A percentile compares a stretch with the other conserved stretches of the same genome.
Evolutionary conservation across 176 grass and related monocot species (phyloP).

Genomic region (Ensete ventricosum): DNA sequence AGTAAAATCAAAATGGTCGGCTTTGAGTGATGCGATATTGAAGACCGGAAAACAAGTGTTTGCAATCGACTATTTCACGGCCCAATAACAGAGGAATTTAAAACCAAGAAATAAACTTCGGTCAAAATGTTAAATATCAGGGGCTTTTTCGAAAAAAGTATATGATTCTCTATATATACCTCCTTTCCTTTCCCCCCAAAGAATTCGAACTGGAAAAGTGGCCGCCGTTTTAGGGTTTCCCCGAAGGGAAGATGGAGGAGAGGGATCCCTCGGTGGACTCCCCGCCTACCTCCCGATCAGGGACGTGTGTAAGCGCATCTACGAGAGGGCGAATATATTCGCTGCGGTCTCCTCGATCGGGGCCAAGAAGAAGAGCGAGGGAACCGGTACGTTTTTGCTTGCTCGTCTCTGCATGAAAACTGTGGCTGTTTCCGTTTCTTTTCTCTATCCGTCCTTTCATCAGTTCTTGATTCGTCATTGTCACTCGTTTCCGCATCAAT

Average conservation of each 20-base stretch:
- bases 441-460: not conserved
- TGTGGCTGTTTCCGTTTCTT: not conserved
- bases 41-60: no score
- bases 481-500: not conserved
- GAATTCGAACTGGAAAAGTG: no score
- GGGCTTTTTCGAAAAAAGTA: no score
- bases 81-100: no score
- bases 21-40: no score
- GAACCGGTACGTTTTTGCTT: conserved; percentile 33
- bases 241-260: not conserved
- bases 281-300: conserved; percentile 36
- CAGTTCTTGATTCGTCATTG: conserved; percentile 2
- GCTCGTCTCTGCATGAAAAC: not conserved
- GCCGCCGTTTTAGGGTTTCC: not conserved
- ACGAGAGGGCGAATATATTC: conserved; percentile 30
- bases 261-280: conserved; percentile 2
- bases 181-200: no score
- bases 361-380: conserved; percentile 27
- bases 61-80: no score
- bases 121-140: no score
- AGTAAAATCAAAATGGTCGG: no score
- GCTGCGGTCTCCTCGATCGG: conserved; percentile 33
- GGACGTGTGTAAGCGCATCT: conserved; percentile 28
- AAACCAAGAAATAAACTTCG: no score
- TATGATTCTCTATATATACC: no score